Percentiles rank a stretch among this genome's conserved stretches.
phyloP scores from a whole-genome alignment of 805 yeast genomes.

The Candida ipomoeae region DNA sequence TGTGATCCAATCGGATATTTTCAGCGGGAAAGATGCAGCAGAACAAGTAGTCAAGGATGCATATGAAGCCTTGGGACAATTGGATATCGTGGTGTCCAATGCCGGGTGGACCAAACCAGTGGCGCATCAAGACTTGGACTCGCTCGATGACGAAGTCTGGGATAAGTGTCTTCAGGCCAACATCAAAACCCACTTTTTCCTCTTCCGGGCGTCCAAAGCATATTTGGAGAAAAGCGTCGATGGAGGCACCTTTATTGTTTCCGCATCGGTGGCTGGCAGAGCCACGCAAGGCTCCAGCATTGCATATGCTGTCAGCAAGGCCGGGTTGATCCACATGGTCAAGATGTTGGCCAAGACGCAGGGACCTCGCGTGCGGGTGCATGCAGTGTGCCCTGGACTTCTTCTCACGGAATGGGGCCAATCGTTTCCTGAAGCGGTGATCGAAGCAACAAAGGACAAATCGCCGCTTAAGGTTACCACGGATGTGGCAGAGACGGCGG shows the following conservation, averaged over 20 bases:
- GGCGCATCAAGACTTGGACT: constrained; percentile 27
- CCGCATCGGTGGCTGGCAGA: constrained; percentile 28
- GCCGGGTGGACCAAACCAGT: constrained; percentile 36
- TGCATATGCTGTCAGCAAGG: constrained; percentile 32
- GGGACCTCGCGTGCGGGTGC: constrained; percentile 16
- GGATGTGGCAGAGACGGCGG: constrained; percentile 25
- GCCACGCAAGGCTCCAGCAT: constrained; percentile 25
- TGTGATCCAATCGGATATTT: constrained; percentile 24
- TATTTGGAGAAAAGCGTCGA: constrained; percentile 21
- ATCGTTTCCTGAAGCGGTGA: constrained; percentile 16
- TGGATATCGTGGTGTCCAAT: constrained; percentile 37
- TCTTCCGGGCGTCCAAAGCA: constrained; percentile 25
- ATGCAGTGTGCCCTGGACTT: constrained; percentile 21
- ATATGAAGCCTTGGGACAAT: constrained; percentile 20
- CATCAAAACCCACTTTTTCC: constrained; percentile 27
- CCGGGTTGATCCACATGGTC: constrained; percentile 21
- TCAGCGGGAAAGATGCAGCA: constrained; percentile 15
- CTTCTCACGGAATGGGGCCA: constrained; percentile 25
- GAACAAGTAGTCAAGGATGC: constrained; percentile 24
- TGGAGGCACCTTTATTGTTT: constrained; percentile 23
- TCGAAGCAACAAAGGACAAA: constrained; percentile 11
- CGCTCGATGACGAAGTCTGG: constrained; percentile 29
- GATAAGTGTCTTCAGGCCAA: constrained; percentile 27
- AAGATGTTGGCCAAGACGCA: constrained; percentile 21
- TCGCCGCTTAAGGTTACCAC: constrained; percentile 20